A percentile compares a stretch with the other conserved stretches of the same genome.
Conservation (phyloP, 2,329 filamentous ascomycete genomes). For the Fusarium sp. region DNA sequence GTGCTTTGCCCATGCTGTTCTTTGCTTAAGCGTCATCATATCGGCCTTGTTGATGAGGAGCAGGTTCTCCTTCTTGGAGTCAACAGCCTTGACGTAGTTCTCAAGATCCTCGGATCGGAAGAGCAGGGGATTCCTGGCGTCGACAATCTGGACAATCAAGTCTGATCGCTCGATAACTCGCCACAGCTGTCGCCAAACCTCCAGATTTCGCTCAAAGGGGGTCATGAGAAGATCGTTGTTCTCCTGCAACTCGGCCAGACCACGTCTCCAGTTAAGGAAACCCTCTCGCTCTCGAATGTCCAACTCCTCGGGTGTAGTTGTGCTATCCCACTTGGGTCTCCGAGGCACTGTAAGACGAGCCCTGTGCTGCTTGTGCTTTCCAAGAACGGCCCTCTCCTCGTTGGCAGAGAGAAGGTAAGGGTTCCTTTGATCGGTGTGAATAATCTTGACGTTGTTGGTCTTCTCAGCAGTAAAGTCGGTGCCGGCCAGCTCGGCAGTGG, state of each 20-base stretch:
- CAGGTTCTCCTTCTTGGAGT: conserved; percentile 87
- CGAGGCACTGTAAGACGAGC: conserved; percentile 86
- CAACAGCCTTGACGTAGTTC: conserved; percentile 91
- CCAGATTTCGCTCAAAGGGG: conserved; percentile 95
- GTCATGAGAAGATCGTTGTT: conserved; percentile 96
- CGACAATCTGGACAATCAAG: conserved; percentile 96
- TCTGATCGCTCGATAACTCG: conserved; percentile 97
- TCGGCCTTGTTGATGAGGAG: conserved; percentile 98
- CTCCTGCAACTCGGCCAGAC: conserved; percentile 91
- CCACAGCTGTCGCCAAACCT: conserved; percentile 98
- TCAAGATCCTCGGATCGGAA: conserved; percentile 96
- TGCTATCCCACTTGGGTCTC: conserved; percentile 87
- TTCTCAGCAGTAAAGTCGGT: conserved; percentile 99
- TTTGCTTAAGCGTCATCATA: conserved; percentile 93
- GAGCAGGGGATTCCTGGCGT: conserved; percentile 92
- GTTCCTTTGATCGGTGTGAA: conserved; percentile 95
- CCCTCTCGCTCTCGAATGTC: conserved; percentile 82
- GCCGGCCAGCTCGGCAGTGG: conserved; percentile 94
- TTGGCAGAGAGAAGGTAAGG: conserved; percentile 88
- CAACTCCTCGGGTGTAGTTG: conserved; percentile 84
- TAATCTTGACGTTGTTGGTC: conserved; percentile 99
- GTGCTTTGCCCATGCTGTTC: conserved; percentile 86
- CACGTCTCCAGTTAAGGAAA: conserved; percentile 88
- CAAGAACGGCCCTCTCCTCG: conserved; percentile 81
- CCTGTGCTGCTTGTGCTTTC: conserved; percentile 86